These are phyloP conservation scores for Lepiota venenata DNA, from an alignment of 768 basidiomycete species.

Conservation along the genomic window DNA sequence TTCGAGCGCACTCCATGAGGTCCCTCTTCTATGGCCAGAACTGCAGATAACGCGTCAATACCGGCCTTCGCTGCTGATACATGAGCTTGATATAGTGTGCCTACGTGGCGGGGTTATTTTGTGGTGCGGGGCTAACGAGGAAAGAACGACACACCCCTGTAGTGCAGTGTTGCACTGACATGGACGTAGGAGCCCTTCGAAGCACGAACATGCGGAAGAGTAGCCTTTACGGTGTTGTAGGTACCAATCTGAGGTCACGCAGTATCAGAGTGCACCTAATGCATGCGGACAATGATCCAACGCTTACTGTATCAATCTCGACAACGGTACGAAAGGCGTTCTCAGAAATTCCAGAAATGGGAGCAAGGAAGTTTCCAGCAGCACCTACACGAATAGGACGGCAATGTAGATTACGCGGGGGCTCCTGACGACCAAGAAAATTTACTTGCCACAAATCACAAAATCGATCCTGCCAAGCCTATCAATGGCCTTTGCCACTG, in stretches of 20 bases:
- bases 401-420: not conserved
- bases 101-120: slow-evolving; percentile 32
- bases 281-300: not conserved
- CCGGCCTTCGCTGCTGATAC: slow-evolving; percentile 95
- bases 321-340: slow-evolving; percentile 92
- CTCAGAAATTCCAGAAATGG: slow-evolving; percentile 78
- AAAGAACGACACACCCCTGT: slow-evolving; percentile 49
- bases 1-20: slow-evolving; percentile 93
- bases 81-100: slow-evolving; percentile 84
- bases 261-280: not conserved
- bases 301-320: slow-evolving; percentile 84
- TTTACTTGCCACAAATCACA: slow-evolving; percentile 79
- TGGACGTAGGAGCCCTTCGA: slow-evolving; percentile 83
- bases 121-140: slow-evolving; percentile 4
- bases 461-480: slow-evolving; percentile 89
- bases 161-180: slow-evolving; percentile 88
- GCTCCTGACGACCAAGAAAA: not conserved
- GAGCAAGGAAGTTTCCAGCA: slow-evolving; percentile 94
- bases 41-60: slow-evolving; percentile 84
- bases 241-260: slow-evolving; percentile 66
- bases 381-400: slow-evolving; percentile 51
- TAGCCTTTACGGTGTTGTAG: slow-evolving; percentile 93
- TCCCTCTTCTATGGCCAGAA: slow-evolving; percentile 91
- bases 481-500: slow-evolving; percentile 71
- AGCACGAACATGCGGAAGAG: slow-evolving; percentile 66